Conservation (phyloP, 2,329 filamentous ascomycete species). For the Trichophyton rubrum region DNA sequence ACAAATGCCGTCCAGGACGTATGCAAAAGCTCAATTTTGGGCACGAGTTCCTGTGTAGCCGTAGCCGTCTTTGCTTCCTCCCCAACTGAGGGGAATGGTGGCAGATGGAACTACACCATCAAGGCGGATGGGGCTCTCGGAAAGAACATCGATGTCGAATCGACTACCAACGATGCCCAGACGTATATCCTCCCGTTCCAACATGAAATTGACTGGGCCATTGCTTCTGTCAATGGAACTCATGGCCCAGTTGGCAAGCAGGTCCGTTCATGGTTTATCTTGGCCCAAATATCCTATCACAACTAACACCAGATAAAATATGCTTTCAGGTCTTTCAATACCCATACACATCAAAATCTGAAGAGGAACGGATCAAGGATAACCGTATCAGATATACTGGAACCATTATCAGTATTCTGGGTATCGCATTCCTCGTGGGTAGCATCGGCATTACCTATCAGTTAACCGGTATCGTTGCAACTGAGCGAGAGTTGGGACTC, state of each 20-base stretch:
- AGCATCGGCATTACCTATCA: constrained; percentile 78
- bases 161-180: constrained; percentile 53
- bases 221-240: constrained; percentile 41
- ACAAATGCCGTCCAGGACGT: constrained; percentile 48
- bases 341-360: constrained; percentile 60
- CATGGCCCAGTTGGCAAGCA: neutral
- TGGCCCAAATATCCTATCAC: neutral
- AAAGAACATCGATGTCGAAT: constrained; percentile 38
- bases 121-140: constrained; percentile 62
- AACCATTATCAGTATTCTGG: constrained; percentile 62
- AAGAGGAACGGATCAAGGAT: constrained; percentile 50
- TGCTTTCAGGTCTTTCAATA: constrained; percentile 42
- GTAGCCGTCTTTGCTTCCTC: constrained; percentile 66
- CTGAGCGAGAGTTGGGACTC: constrained; percentile 77
- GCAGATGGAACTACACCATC: constrained; percentile 76
- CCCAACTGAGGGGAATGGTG: constrained; percentile 53
- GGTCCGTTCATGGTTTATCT: neutral
- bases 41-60: constrained; percentile 59
- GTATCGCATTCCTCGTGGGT: constrained; percentile 64
- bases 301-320: neutral
- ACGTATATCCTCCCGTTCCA: constrained; percentile 71
- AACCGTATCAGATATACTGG: constrained; percentile 61
- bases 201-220: constrained; percentile 61
- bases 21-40: constrained; percentile 53
- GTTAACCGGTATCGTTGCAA: constrained; percentile 70